Base-by-base conservation (phyloP, 2,329 filamentous ascomycete genomes). In the Domatiomyces globalis region DNA sequence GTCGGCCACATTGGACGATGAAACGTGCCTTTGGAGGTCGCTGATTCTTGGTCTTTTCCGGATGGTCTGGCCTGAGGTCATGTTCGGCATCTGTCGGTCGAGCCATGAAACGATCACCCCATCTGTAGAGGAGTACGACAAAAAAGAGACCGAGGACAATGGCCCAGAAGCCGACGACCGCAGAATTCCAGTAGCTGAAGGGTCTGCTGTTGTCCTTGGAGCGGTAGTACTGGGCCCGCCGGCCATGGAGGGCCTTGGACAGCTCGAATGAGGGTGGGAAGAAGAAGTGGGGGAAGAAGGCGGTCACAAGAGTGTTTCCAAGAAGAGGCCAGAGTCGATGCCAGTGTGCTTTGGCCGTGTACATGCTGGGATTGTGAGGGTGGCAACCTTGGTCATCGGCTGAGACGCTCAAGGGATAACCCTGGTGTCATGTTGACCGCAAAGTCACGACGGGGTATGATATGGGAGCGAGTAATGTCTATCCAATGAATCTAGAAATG, bases 21-120 rank as follows among this genome's bases (percentile, higher is more conserved):
- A 52, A 46, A 47, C 49, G 49, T 54, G 47, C 22, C 53, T 49
- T 29, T 45, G 48, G n/a, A 54, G 17, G 7, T 53, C 19, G 36
- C 42, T 43, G 29, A 55, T 43, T 49, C 36, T 39, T 17, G 12
- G 33, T 39, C 19, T 39, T 33, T 25, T 49, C 25, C 6, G 18
- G 9, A 18, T 39, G 47, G 17, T 42, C 15, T 9, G 25, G 20
- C 15, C 12, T 9, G 33, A 19, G 29, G 27, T 44, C n/a, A 6
- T 5, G 5, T 17, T 42, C 17, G 9, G 19, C 18, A 39, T 20
- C 42, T 12, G 47, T 22, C 15, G 47, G 47, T 12, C 10, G 47
- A n/a, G 12, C 10, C 10, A 15, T 2, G 12, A 39, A 39, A 10
- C 12, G 9, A 39, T 39, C 45, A 2, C 48, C 36, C 33, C 48